Evolutionary conservation across 805 yeast species (phyloP), one percentile per base, ranked within the genome.

Genomic region (Starmerella roubikii): DNA sequence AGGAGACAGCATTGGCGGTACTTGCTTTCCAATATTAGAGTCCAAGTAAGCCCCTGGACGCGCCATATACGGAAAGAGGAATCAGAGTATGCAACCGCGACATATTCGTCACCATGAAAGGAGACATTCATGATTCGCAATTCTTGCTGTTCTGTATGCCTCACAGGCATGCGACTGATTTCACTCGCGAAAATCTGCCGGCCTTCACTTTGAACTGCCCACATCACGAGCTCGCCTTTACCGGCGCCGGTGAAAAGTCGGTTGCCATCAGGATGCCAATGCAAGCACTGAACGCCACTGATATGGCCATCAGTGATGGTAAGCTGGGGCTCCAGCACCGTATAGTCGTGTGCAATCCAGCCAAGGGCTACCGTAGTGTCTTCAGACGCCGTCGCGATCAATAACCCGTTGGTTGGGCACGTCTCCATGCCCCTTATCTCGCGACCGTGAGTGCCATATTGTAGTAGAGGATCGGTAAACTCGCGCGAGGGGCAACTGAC

Each of bases 71-170:
- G 76, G 40, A 88, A 68, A 3, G 70, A 64, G 1, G 97, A 88
- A 54, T 88, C 86, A 0, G 96, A 86, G 54, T 83, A 91, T 0
- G 79, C 93, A 0, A 84, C 71, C 2, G 72, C 70, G 7, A 86
- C 50, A 1, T 74, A 48, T 1, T 29, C 39, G n/a, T 52, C 51
- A 2, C 67, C 60, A 30, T 66, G 64, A 12, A 66, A 44, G 5
- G 71, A 78, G 53, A 85, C 78, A 56, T 81, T 94, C 95, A 85
- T 88, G 39, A 88, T 75, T 47, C 98, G 66, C 44, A 91, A 64
- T 56, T 91, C 97, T 0, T 94, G 93, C 40, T 72, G 71, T 12
- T 65, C 66, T 9, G 67, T 57, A n/a, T 34, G 30, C 4, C n/a
- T 28, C 1, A 68, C 73, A 3, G 71, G 72, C 22, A 86, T 59